These are phyloP conservation scores for Hortaea sp. DNA, from an alignment of 2,329 filamentous ascomycete species.

Conservation along the genomic window DNA sequence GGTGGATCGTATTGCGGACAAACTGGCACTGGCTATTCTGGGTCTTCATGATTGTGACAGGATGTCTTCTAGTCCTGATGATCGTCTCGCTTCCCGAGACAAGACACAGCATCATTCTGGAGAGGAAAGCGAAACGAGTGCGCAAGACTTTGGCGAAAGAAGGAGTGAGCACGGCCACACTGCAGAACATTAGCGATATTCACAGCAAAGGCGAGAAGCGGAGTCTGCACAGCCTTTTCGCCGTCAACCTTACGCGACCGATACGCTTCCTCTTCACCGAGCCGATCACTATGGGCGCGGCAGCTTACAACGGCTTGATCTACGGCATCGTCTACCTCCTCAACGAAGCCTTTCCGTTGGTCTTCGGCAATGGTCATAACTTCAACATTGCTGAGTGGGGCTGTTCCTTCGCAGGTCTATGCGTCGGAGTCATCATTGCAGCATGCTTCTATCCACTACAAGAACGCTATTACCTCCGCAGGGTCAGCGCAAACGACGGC, in stretches of 20 bases:
- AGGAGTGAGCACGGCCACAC: not conserved
- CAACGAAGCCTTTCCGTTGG: slow-evolving; percentile 40
- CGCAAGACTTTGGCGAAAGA: slow-evolving; percentile 29
- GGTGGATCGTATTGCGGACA: slow-evolving; percentile 21
- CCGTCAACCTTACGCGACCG: slow-evolving; percentile 35
- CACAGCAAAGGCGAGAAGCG: slow-evolving; percentile 14
- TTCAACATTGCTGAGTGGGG: slow-evolving; percentile 23
- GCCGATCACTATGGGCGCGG: slow-evolving; percentile 37
- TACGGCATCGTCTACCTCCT: slow-evolving; percentile 42
- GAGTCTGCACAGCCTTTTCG: slow-evolving; percentile 30
- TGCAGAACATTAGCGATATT: slow-evolving; percentile 12
- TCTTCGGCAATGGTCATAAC: slow-evolving; percentile 35
- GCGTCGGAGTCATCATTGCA: slow-evolving; percentile 15
- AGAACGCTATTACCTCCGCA: slow-evolving; percentile 31
- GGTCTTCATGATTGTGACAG: slow-evolving; percentile 18
- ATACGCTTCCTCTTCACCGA: slow-evolving; percentile 39
- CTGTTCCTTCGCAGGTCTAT: slow-evolving; percentile 15
- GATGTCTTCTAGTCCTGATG: slow-evolving; percentile 15
- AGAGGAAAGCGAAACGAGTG: slow-evolving; percentile 56
- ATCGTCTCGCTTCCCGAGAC: slow-evolving; percentile 20
- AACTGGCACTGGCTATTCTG: slow-evolving; percentile 17
- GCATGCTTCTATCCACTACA: slow-evolving; percentile 35
- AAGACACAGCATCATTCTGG: slow-evolving; percentile 21
- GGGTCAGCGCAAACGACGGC: slow-evolving; percentile 11
- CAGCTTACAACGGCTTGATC: slow-evolving; percentile 40